Evolutionary conservation across 2,329 filamentous ascomycete species (phyloP).

Genomic region (Penicillium capsulatum): DNA sequence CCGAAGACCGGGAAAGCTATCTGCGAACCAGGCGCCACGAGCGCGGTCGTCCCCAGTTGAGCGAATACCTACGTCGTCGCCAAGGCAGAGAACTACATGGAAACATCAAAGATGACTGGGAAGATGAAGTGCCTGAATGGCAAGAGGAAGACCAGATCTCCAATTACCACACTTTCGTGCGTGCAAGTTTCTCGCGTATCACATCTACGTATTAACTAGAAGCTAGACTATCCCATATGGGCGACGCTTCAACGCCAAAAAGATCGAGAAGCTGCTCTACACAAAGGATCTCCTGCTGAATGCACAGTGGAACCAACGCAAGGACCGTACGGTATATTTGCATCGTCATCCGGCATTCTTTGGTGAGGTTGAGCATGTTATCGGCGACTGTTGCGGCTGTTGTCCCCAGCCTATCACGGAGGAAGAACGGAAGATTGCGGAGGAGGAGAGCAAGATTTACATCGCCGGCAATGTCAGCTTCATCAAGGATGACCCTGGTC

Average conservation of each 20-base stretch:
- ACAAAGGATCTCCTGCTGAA: constrained; percentile 78
- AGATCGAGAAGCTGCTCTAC: constrained; percentile 77
- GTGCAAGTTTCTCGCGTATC: constrained; percentile 45
- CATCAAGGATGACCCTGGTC: constrained; percentile 74
- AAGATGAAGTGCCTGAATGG: constrained; percentile 83
- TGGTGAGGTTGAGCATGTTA: constrained; percentile 67
- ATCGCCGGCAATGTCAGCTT: constrained; percentile 71
- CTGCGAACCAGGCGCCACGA: constrained; percentile 66
- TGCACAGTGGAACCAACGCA: constrained; percentile 77
- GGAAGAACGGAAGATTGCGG: constrained; percentile 66
- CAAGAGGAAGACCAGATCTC: constrained; percentile 70
- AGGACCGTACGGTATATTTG: constrained; percentile 70
- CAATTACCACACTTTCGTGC: constrained; percentile 71
- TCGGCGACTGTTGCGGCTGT: constrained; percentile 75
- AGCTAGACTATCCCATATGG: constrained; percentile 38
- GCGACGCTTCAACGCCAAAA: constrained; percentile 34
- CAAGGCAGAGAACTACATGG: constrained; percentile 48
- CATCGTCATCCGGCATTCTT: constrained; percentile 86
- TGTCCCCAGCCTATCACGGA: constrained; percentile 67
- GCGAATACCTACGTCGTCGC: constrained; percentile 34
- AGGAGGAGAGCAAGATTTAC: constrained; percentile 70
- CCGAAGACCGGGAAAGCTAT: constrained; percentile 64
- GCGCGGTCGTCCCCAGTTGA: constrained; percentile 62
- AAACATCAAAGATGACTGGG: constrained; percentile 71
- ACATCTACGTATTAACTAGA: constrained; percentile 45